phyloP scores from a whole-genome alignment of 1,139 yeast species.

The Yamadazyma trypodendri region DNA sequence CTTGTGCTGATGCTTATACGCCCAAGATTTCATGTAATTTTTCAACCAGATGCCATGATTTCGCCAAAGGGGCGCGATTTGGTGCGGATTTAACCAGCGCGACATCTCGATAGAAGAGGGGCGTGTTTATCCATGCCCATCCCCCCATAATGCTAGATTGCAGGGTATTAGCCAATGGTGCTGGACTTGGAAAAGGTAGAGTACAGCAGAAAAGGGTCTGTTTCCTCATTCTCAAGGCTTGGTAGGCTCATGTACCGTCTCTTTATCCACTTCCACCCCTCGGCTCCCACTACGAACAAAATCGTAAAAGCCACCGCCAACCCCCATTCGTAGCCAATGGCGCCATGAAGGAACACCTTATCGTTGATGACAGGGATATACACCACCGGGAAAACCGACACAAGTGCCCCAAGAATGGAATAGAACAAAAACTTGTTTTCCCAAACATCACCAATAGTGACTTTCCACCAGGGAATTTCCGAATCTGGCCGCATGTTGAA shows the following conservation, averaged over 20 bases:
- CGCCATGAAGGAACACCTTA: constrained; percentile 71
- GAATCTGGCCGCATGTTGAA: constrained; percentile 74
- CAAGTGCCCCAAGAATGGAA: constrained; percentile 74
- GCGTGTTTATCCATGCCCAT: no score
- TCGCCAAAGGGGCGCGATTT: no score
- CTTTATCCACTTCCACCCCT: constrained; percentile 66
- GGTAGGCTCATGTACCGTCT: constrained; percentile 56
- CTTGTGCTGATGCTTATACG: no score
- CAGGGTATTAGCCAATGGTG: constrained; percentile 24
- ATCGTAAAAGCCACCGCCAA: constrained; percentile 64
- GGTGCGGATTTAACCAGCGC: no score
- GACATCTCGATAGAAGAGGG: no score
- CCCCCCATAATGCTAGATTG: no score
- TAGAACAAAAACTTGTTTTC: constrained; percentile 76
- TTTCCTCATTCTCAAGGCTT: constrained; percentile 64
- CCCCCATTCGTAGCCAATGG: constrained; percentile 85
- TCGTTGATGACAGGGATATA: constrained; percentile 86
- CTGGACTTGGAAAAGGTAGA: constrained; percentile 52
- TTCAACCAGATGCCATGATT: no score
- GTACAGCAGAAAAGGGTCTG: constrained; percentile 62
- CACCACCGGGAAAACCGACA: constrained; percentile 76
- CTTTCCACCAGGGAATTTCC: constrained; percentile 58
- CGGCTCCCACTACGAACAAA: constrained; percentile 61
- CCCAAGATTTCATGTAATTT: no score
- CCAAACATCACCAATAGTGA: constrained; percentile 64